phyloP scores from a whole-genome alignment of 2,329 filamentous ascomycete genomes.

The Xylariaceae sp. region DNA sequence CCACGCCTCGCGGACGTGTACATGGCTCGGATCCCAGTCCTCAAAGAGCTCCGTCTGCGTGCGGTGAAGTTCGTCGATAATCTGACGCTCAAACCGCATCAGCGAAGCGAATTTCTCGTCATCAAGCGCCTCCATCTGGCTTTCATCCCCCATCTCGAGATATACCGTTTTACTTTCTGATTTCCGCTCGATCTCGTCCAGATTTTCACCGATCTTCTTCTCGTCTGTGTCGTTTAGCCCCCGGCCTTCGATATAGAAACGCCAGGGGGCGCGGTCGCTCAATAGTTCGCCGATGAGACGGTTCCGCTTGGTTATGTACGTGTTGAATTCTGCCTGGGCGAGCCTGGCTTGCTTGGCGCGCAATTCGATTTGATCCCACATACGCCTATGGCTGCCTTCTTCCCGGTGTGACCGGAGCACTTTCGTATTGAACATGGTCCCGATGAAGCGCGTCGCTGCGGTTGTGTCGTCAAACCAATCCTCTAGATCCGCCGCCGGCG shows the following conservation, averaged over 20 bases:
- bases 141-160: not conserved
- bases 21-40: not conserved
- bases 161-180: not conserved
- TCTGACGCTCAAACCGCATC: not conserved
- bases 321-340: not conserved
- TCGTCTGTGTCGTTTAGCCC: not conserved
- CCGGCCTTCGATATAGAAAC: not conserved
- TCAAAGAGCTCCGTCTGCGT: slow-evolving; percentile 7
- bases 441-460: slow-evolving; percentile 5
- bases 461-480: slow-evolving; percentile 11
- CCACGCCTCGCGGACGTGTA: not conserved
- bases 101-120: not conserved
- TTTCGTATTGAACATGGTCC: not conserved
- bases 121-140: not conserved
- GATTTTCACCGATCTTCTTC: not conserved
- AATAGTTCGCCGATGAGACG: not conserved
- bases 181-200: not conserved
- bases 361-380: not conserved
- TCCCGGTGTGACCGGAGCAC: not conserved
- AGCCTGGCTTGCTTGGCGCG: not conserved
- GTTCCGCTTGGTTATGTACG: slow-evolving; percentile 1
- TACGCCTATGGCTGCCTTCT: not conserved
- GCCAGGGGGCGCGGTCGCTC: not conserved
- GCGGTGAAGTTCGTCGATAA: slow-evolving; percentile 1
- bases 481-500: slow-evolving; percentile 4